Evolutionary conservation across 176 grass and related monocot genomes (phyloP).

Genomic region (Hyparrhenia diplandra): DNA sequence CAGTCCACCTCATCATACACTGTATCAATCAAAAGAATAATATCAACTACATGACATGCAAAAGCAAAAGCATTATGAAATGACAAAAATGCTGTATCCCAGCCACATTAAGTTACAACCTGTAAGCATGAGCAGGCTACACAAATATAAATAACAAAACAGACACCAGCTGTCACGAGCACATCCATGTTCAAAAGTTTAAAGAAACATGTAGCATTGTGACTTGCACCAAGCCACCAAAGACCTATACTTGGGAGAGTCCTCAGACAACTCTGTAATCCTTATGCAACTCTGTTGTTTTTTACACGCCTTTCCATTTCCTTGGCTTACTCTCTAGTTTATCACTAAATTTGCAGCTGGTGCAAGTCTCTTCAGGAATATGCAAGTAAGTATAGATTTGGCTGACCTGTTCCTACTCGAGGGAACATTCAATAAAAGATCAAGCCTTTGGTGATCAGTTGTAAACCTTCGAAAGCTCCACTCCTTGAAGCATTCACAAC

Average conservation of each 20-base stretch:
- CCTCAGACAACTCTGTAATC: conserved; percentile 23
- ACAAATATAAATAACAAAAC: neutral
- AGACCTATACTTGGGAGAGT: neutral
- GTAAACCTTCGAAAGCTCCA: conserved; percentile 12
- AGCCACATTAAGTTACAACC: neutral
- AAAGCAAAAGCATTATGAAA: neutral
- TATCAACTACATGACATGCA: conserved; percentile 10
- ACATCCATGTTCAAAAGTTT: neutral
- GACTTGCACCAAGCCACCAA: conserved; percentile 2
- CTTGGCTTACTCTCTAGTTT: conserved; percentile 3
- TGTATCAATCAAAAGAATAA: conserved; percentile 16
- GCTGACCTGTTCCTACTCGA: conserved; percentile 20
- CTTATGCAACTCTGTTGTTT: conserved; percentile 46
- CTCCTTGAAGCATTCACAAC: neutral
- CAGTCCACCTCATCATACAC: conserved; percentile 21
- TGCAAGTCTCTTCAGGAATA: conserved; percentile 19
- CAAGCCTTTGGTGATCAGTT: conserved; percentile 13
- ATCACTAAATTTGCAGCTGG: conserved; percentile 26
- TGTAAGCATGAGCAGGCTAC: neutral
- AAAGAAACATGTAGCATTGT: conserved; percentile 20
- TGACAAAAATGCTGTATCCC: neutral
- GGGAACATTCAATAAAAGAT: conserved; percentile 14
- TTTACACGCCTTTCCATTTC: conserved; percentile 18
- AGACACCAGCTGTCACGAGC: conserved; percentile 10
- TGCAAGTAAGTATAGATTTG: neutral